Evolutionary conservation across 2,329 filamentous ascomycete species (phyloP).

Genomic region (Polytolypa hystricis): DNA sequence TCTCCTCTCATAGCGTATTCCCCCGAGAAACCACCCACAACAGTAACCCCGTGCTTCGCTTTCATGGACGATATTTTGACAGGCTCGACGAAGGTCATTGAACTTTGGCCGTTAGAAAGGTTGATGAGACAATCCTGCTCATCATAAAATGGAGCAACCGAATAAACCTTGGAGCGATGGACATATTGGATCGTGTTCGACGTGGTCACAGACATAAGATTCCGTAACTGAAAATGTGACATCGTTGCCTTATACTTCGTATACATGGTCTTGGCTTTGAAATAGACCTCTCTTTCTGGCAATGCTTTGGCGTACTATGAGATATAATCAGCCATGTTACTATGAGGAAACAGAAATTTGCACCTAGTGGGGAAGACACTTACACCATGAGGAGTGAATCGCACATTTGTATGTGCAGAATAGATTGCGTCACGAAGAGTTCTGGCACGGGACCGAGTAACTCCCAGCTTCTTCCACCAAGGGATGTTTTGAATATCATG

Average conservation of each 20-base stretch:
- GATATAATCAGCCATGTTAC: too few species aligned
- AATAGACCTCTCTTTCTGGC: conserved; percentile 35
- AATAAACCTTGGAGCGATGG: conserved; percentile 36
- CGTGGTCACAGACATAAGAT: conserved; percentile 43
- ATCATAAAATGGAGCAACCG: conserved; percentile 38
- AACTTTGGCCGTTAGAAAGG: conserved; percentile 31
- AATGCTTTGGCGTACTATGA: conserved; percentile 22
- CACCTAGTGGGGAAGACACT: conserved; percentile 2
- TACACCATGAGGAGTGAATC: conserved; percentile 17
- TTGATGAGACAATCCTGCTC: conserved; percentile 37
- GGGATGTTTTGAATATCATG: conserved; percentile 34
- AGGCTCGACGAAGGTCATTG: conserved; percentile 24
- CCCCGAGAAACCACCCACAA: conserved; percentile 47
- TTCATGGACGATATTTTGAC: conserved; percentile 45
- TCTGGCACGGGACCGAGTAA: conserved; percentile 27
- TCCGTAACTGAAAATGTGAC: conserved; percentile 50
- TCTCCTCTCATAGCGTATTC: conserved; percentile 43
- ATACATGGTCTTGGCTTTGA: conserved; percentile 39
- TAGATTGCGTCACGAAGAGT: conserved; percentile 31
- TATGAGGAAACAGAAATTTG: neutral
- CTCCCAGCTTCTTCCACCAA: conserved; percentile 27
- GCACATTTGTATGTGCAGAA: conserved; percentile 30
- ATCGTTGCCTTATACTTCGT: conserved; percentile 40
- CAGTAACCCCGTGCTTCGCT: conserved; percentile 37
- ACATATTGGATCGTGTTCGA: conserved; percentile 47